Base-by-base conservation (phyloP, 768 basidiomycete species). In the Mycena galopus region DNA sequence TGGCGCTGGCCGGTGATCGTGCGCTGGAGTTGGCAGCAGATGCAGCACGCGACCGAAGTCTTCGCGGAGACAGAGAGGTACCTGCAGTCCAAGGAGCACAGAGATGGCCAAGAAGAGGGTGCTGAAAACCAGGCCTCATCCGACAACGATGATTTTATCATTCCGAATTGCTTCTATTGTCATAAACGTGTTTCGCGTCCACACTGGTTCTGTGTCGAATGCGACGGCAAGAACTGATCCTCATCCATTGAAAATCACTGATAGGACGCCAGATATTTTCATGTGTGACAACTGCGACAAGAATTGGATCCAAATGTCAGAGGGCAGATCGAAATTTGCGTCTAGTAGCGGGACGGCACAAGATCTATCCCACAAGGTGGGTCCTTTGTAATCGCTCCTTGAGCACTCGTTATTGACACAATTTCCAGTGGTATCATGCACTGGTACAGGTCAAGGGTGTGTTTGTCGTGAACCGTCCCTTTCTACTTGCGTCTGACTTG, bases 131-230 rank as follows among this genome's bases (percentile, higher is more conserved):
- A 35, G 37, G 17, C 17, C 4, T 27, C 59, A 8, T 29, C 35
- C 17, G 27, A 61, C 2, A 19, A 61, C 39, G 10, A 37, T 6
- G 23, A 5, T 37, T 9, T 37, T 9, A 19, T 7, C n/a, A 47
- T 62, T 47, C 60, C 29, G 39, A 4, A 29, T 19, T 62, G 60
- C n/a, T 30, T 62, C 42, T 62, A 27, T 21, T 62, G 60, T 62
- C 12, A 62, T 1, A 4, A 27, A 47, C 17, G 6, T 44, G 42
- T 62, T 3, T 62, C 39, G 8, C 60, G 42, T 2, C 60, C 60
- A 16, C 47, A 42, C 27, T 62, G 60, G 60, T 27, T n/a, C 25
- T 62, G 60, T 32, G 44, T 62, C 14, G 60, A 62, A 62, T 62
- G 60, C 39, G 27, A 57, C 35, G 61, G 71, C 67, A 42, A 37